A percentile compares a stretch with the other conserved stretches of the same genome.
Evolutionary conservation across 495 filamentous ascomycete genomes (phyloP).

Genomic region (Podospora tetraspora): DNA sequence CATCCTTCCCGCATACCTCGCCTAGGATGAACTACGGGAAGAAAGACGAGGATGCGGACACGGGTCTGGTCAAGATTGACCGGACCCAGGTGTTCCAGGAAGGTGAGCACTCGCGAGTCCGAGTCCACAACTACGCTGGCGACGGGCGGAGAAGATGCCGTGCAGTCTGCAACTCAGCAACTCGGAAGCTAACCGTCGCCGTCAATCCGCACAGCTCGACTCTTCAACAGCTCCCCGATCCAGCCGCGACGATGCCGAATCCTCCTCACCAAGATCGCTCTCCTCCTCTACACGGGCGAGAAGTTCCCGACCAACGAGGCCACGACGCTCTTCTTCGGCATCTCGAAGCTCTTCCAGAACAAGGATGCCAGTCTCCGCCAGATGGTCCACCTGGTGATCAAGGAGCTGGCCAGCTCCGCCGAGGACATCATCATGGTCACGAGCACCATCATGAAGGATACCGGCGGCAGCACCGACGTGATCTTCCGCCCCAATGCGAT

Average conservation of each 20-base stretch:
- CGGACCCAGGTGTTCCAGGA: slow-evolving; percentile 98
- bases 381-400: slow-evolving; percentile 98
- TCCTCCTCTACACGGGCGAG: slow-evolving; percentile 95
- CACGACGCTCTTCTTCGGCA: slow-evolving; percentile 97
- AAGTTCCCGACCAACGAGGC: slow-evolving; percentile 95
- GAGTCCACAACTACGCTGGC: not conserved
- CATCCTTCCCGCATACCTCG: slow-evolving; percentile 18
- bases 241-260: slow-evolving; percentile 92
- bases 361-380: slow-evolving; percentile 97
- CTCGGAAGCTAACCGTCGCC: slow-evolving; percentile 18
- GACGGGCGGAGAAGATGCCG: slow-evolving; percentile 1
- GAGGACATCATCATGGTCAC: slow-evolving; percentile 99
- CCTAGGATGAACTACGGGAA: slow-evolving; percentile 89
- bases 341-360: slow-evolving; percentile 99
- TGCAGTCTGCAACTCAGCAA: not conserved
- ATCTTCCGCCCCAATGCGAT: slow-evolving; percentile 97
- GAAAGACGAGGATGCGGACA: slow-evolving; percentile 96
- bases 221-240: slow-evolving; percentile 96
- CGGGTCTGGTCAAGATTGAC: slow-evolving; percentile 90
- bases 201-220: slow-evolving; percentile 59
- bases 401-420: slow-evolving; percentile 92
- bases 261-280: slow-evolving; percentile 93
- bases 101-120: slow-evolving; percentile 53
- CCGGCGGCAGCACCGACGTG: slow-evolving; percentile 88
- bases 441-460: slow-evolving; percentile 99